These are phyloP conservation scores for Stagonosporopsis vannaccii DNA, from an alignment of 2,329 filamentous ascomycete species.

Conservation along the genomic window DNA sequence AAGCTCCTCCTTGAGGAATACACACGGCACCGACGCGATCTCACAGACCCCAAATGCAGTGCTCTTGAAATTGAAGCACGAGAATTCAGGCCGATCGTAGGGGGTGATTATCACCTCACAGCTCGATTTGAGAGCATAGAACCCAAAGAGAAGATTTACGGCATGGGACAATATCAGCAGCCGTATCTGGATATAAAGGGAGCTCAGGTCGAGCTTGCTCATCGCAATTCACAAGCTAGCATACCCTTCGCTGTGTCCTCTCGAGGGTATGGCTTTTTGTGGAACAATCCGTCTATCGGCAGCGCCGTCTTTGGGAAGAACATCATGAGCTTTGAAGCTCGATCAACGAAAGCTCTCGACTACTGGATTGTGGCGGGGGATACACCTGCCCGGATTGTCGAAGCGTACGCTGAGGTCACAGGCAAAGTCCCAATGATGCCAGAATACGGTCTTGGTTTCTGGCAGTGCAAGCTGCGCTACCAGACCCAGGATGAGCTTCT, in stretches of 20 bases:
- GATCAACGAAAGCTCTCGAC: conserved; percentile 65
- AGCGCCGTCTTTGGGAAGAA: conserved; percentile 68
- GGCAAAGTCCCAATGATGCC: conserved; percentile 72
- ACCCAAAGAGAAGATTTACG: conserved; percentile 67
- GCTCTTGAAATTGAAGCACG: conserved; percentile 64
- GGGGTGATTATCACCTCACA: conserved; percentile 64
- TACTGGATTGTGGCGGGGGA: conserved; percentile 70
- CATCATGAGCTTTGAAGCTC: conserved; percentile 67
- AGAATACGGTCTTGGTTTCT: conserved; percentile 72
- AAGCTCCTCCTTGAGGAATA: conserved; percentile 62
- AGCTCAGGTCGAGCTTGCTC: conserved; percentile 67
- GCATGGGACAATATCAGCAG: conserved; percentile 75
- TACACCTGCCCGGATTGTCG: conserved; percentile 62
- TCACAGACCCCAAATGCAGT: conserved; percentile 65
- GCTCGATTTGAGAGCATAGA: conserved; percentile 65
- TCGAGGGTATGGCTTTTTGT: conserved; percentile 68
- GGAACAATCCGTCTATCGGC: conserved; percentile 71
- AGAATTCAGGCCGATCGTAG: conserved; percentile 63
- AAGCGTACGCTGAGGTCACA: conserved; percentile 64
- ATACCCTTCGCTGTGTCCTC: conserved; percentile 69
- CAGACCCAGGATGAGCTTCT: conserved; percentile 71
- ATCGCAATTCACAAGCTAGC: conserved; percentile 71
- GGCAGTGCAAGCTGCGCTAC: conserved; percentile 73
- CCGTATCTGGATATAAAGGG: conserved; percentile 69
- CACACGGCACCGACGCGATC: conserved; percentile 58